phyloP scores from a whole-genome alignment of 257 asterid genomes.

The Ehretia macrophylla region DNA sequence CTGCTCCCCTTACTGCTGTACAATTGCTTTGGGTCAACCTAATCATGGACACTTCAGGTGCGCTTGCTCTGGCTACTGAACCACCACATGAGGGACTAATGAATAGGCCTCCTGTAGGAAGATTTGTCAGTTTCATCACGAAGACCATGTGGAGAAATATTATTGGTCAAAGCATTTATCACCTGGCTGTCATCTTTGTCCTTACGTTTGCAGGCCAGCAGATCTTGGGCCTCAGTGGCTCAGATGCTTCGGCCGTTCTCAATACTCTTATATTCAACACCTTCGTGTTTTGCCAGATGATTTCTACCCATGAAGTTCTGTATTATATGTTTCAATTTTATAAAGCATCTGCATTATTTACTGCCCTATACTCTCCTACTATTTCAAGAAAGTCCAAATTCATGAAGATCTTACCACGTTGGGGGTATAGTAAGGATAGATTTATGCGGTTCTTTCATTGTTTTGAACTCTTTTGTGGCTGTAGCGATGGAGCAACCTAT shows the following conservation, averaged over 20 bases:
- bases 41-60: slow-evolving; percentile 97
- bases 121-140: slow-evolving; percentile 71
- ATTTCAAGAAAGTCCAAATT: not conserved
- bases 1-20: slow-evolving; percentile 97
- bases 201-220: slow-evolving; percentile 69
- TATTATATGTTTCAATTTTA: not conserved
- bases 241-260: slow-evolving; percentile 54
- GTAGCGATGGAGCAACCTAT: no score
- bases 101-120: slow-evolving; percentile 77
- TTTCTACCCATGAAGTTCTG: not conserved
- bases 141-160: slow-evolving; percentile 93
- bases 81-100: slow-evolving; percentile 91
- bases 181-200: slow-evolving; percentile 62
- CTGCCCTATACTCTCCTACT: no score
- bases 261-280: slow-evolving; percentile 95
- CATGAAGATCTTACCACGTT: no score
- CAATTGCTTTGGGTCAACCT: slow-evolving; percentile 99
- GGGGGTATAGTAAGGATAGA: no score
- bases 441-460: no score
- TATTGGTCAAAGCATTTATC: slow-evolving; percentile 85
- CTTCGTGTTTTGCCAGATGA: slow-evolving; percentile 96
- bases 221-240: slow-evolving; percentile 53
- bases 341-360: no score
- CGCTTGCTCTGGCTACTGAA: slow-evolving; percentile 96
- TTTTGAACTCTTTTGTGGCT: no score